Percentiles rank a stretch among this genome's conserved stretches.
phyloP scores from a whole-genome alignment of 1,284 basidiomycete species.

The Wolfiporia cocos region DNA sequence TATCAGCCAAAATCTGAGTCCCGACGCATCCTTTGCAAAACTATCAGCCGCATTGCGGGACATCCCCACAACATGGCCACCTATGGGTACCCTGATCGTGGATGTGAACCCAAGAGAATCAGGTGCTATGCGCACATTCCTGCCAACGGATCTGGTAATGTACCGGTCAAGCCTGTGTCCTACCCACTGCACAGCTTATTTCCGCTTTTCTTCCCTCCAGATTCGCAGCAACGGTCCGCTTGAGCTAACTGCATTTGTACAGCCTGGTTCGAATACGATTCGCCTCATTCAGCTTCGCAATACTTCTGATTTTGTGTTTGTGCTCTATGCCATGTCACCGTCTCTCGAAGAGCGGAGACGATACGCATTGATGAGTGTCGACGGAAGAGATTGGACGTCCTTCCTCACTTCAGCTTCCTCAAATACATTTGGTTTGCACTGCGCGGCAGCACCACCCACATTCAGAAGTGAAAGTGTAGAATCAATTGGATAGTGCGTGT shows the following conservation, averaged over 20 bases:
- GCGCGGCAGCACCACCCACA: background rate
- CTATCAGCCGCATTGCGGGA: conserved; percentile 27
- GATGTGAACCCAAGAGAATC: conserved; percentile 32
- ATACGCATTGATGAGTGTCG: background rate
- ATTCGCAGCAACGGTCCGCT: conserved; percentile 23
- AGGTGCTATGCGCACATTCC: conserved; percentile 24
- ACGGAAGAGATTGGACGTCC: conserved; percentile 2
- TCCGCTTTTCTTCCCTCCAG: conserved; percentile 4
- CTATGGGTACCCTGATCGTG: conserved; percentile 37
- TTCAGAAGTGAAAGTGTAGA: background rate
- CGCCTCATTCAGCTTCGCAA: conserved; percentile 39
- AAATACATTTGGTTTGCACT: background rate
- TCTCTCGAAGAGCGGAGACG: conserved; percentile 7
- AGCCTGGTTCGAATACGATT: conserved; percentile 36
- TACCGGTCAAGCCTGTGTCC: conserved; percentile 17
- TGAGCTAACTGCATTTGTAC: conserved; percentile 34
- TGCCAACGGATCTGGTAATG: conserved; percentile 34
- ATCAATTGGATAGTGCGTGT: no score
- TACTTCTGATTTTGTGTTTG: conserved; percentile 35
- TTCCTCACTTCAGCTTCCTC: conserved; percentile 3
- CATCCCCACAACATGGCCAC: conserved; percentile 41
- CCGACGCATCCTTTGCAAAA: conserved; percentile 21
- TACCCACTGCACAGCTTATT: conserved; percentile 9
- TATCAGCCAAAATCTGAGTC: conserved; percentile 21
- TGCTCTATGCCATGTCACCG: conserved; percentile 28